A percentile compares a stretch with the other conserved stretches of the same genome.
These are phyloP conservation scores for Senna siamea DNA, from an alignment of 306 rosid genomes.

Conservation along the genomic window DNA sequence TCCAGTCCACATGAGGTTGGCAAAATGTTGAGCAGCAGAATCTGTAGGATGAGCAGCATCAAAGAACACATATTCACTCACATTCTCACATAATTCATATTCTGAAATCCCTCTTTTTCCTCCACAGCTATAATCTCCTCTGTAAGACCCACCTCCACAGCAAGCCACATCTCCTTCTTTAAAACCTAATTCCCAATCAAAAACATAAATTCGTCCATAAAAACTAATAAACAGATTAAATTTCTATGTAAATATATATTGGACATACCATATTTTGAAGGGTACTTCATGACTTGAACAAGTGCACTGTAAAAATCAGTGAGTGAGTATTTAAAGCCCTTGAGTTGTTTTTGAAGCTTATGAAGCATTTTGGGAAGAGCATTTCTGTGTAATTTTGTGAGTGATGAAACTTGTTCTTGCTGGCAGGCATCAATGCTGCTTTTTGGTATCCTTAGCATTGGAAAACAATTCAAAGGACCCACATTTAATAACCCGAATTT, in stretches of 20 bases:
- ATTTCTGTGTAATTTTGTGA: background rate
- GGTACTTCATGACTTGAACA: too few relatives aligned
- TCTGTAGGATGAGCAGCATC: constrained; percentile 59
- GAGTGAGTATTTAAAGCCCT: constrained; percentile 55
- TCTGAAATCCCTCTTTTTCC: constrained; percentile 51
- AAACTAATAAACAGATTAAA: too few relatives aligned
- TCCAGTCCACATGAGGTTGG: constrained; percentile 51
- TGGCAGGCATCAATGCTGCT: background rate
- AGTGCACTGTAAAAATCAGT: too few relatives aligned
- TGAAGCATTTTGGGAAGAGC: constrained; percentile 22
- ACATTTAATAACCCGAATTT: constrained; percentile 49
- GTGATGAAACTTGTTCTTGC: background rate
- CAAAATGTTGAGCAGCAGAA: constrained; percentile 36
- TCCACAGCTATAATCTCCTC: constrained; percentile 66
- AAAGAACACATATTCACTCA: constrained; percentile 47
- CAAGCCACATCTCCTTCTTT: constrained; percentile 56
- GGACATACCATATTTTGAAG: too few relatives aligned
- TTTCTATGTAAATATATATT: too few relatives aligned
- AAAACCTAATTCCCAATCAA: constrained; percentile 40
- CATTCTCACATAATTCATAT: constrained; percentile 48
- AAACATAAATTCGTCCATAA: too few relatives aligned
- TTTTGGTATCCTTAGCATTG: constrained; percentile 31
- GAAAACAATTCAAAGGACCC: constrained; percentile 40
- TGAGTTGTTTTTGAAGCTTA: constrained; percentile 36
- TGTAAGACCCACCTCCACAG: constrained; percentile 62